Evolutionary conservation across 2,329 filamentous ascomycete species (phyloP).

Genomic region (Neonectria magnoliae): DNA sequence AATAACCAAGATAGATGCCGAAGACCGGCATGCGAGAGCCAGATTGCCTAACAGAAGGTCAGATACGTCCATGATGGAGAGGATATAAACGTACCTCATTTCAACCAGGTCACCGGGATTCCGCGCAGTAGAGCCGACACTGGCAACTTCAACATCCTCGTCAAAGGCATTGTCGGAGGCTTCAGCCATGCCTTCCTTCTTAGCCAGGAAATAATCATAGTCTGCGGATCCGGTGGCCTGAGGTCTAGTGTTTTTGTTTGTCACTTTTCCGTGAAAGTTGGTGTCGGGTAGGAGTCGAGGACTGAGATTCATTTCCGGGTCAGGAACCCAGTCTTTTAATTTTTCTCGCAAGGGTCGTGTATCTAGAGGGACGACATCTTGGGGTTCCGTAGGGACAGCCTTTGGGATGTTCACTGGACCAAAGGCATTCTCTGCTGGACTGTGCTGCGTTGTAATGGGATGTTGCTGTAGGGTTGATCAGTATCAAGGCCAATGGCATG

Average conservation of each 20-base stretch:
- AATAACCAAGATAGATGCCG: constrained; percentile 63
- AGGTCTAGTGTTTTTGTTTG: constrained; percentile 47
- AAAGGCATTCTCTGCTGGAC: constrained; percentile 14
- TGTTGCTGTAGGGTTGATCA: constrained; percentile 22
- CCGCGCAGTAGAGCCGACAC: constrained; percentile 40
- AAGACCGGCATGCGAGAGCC: constrained; percentile 59
- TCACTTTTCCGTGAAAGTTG: constrained; percentile 39
- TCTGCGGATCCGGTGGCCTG: constrained; percentile 48
- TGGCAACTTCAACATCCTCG: constrained; percentile 39
- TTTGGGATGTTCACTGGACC: constrained; percentile 31
- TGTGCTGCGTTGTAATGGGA: constrained; percentile 18
- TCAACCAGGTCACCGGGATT: constrained; percentile 64
- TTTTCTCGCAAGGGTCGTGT: constrained; percentile 34
- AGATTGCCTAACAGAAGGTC: constrained; percentile 39
- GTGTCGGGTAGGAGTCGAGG: constrained; percentile 35
- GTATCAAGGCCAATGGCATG: neutral
- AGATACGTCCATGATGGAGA: constrained; percentile 1
- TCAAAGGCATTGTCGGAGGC: constrained; percentile 41
- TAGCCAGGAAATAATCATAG: constrained; percentile 43
- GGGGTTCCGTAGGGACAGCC: constrained; percentile 14
- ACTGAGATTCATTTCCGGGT: neutral
- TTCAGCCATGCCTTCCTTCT: constrained; percentile 38
- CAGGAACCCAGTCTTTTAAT: constrained; percentile 34
- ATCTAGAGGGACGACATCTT: constrained; percentile 4
- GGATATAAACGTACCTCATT: constrained; percentile 47